phyloP scores from a whole-genome alignment of 2,329 filamentous ascomycete species.

The Pestalotiopsis sp. region DNA sequence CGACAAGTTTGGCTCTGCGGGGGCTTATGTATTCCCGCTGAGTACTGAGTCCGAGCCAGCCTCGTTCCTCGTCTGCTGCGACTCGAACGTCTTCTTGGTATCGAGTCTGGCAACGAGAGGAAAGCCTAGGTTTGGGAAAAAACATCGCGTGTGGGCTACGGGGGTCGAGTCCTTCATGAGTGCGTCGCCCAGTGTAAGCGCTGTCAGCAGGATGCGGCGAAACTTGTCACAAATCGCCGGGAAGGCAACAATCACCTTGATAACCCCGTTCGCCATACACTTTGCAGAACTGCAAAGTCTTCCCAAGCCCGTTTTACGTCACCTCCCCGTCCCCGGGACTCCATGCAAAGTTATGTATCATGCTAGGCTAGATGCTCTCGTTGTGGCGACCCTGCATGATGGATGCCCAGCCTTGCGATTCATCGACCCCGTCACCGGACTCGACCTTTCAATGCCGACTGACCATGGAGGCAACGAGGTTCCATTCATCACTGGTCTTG shows the following conservation, averaged over 20 bases:
- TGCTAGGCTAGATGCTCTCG: conserved; percentile 50
- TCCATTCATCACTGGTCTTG: conserved; percentile 58
- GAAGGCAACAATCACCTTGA: conserved; percentile 49
- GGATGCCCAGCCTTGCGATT: conserved; percentile 55
- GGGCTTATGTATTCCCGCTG: conserved; percentile 29
- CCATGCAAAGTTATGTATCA: conserved; percentile 60
- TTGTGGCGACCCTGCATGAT: conserved; percentile 52
- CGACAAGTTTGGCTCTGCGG: conserved; percentile 30
- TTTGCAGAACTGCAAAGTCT: conserved; percentile 52
- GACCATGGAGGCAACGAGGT: conserved; percentile 38
- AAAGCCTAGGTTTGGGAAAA: conserved; percentile 38
- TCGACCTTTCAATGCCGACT: conserved; percentile 49
- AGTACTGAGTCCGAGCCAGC: conserved; percentile 42
- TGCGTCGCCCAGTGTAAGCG: conserved; percentile 50
- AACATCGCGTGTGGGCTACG: conserved; percentile 53
- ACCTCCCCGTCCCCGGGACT: conserved; percentile 38
- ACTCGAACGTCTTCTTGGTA: conserved; percentile 29
- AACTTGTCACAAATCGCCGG: conserved; percentile 41
- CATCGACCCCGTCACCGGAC: conserved; percentile 57
- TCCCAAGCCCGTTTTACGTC: conserved; percentile 33
- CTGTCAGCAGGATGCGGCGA: conserved; percentile 44
- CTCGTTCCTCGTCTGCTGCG: conserved; percentile 45
- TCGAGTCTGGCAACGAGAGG: conserved; percentile 16
- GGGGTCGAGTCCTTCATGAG: conserved; percentile 50
- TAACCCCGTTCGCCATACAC: conserved; percentile 53